phyloP scores from a whole-genome alignment of 345 rosid genomes.

The Eucalyptus lansdowneana region DNA sequence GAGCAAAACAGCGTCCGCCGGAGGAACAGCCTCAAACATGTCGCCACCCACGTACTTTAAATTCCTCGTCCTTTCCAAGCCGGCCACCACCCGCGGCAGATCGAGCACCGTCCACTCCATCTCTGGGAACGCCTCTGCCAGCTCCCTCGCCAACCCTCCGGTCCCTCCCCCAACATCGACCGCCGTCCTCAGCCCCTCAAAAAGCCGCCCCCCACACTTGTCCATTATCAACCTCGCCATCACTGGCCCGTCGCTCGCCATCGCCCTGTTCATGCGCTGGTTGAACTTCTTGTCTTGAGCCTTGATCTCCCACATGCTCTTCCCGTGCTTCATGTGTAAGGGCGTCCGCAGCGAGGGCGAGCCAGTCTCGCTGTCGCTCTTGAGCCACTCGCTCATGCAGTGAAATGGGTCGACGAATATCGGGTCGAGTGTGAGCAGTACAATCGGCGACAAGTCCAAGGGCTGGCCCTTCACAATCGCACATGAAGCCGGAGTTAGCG shows the following conservation, averaged over 20 bases:
- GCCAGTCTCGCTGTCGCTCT: background rate
- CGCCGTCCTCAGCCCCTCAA: slow-evolving; percentile 14
- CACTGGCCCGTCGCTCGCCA: slow-evolving; percentile 20
- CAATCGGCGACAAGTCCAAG: slow-evolving; percentile 9
- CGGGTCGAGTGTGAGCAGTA: slow-evolving; percentile 10
- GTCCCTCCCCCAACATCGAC: slow-evolving; percentile 39
- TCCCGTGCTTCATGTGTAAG: slow-evolving; percentile 17
- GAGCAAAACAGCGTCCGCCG: slow-evolving; percentile 17
- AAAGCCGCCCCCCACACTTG: slow-evolving; percentile 2
- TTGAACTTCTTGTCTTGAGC: background rate
- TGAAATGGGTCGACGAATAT: slow-evolving; percentile 8
- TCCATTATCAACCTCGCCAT: background rate
- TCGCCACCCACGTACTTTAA: slow-evolving; percentile 19
- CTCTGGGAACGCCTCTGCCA: slow-evolving; percentile 13
- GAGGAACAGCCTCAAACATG: slow-evolving; percentile 30
- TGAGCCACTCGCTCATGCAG: slow-evolving; percentile 16
- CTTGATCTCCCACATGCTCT: background rate
- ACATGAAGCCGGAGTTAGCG: slow-evolving; percentile 13
- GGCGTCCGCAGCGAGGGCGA: background rate
- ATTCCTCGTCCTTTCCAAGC: background rate
- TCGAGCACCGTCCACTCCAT: slow-evolving; percentile 24
- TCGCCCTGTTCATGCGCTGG: slow-evolving; percentile 5
- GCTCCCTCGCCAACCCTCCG: slow-evolving; percentile 15
- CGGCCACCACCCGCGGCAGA: slow-evolving; percentile 20
- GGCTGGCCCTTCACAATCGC: slow-evolving; percentile 11